Evolutionary conservation across 2,329 filamentous ascomycete species (phyloP), one percentile per base, ranked within the genome.

Genomic region (Zarea fungicola): DNA sequence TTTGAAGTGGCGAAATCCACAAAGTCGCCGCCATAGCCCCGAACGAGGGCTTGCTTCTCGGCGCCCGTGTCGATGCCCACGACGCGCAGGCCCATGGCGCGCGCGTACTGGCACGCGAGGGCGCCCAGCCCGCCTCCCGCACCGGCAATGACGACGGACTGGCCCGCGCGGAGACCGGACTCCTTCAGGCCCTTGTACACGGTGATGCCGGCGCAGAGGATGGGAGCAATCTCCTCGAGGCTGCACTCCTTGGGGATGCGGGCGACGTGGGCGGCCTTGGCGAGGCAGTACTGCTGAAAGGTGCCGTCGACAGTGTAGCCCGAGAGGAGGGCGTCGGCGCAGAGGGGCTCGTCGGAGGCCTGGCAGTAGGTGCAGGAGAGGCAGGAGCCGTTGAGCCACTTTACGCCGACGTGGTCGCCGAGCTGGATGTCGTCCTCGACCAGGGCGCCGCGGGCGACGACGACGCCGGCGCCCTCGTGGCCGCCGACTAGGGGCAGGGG

Each of bases 271-370:
- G 85, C 81, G 14, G 89, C 90, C 69, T 95, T 95, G 58, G 84
- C 90, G 57, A 96, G 81, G 66, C 80, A 82, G 73, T 95, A 96
- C 74, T 96, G 84, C 75, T 96, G 91, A 79, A 96, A 96, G 35
- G 84, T 84, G 26, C 91, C 91, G 65, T 96, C 88, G 64, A 96
- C 89, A 5, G 89, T 95, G 78, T 95, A 96, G 49, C 92, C 92
- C 1, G 89, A 95, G 34, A 96, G 80, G 29, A 78, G 72, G 22
- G 87, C 81, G 52, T 87, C 74, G 14, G 78, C 68, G 73, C 92
- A 97, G 6, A 96, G 83, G 3, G 89, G 85, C 72, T 96, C 91
- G 58, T 95, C 87, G 41, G 80, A 68, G 58, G 83, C 77, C 63
- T 85, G 83, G 74, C 91, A 96, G 78, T 88, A 95, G 58, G 82